These are phyloP conservation scores for Mortierella antarctica DNA, from an alignment of 192 early-diverging fungal species.

Conservation along the genomic window DNA sequence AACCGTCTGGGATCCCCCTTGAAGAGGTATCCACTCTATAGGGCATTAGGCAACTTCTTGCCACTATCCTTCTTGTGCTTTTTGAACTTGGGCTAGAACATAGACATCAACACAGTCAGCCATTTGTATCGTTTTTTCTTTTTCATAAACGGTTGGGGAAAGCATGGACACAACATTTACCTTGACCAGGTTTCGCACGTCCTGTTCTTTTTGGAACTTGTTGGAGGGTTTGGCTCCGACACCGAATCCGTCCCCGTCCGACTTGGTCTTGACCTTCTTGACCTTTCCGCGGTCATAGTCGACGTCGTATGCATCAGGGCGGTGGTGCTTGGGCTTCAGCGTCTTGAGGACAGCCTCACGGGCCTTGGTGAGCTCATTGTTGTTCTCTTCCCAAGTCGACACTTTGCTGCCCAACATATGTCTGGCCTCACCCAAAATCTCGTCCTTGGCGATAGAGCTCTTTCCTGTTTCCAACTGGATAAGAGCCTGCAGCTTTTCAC, in stretches of 20 bases:
- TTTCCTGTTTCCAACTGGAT: constrained; percentile 65
- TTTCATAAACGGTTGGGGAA: not conserved
- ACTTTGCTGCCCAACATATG: constrained; percentile 48
- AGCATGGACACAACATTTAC: constrained; percentile 8
- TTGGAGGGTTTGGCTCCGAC: constrained; percentile 55
- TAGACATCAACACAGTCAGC: not conserved
- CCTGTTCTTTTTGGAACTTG: constrained; percentile 58
- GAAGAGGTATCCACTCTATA: constrained; percentile 1
- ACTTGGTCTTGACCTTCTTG: constrained; percentile 78
- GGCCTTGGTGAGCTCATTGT: constrained; percentile 26
- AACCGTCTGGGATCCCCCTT: not conserved
- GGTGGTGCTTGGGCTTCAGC: constrained; percentile 64
- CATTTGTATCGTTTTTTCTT: not conserved
- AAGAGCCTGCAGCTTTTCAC: constrained; percentile 53
- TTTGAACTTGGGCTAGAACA: constrained; percentile 34
- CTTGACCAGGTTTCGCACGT: constrained; percentile 53
- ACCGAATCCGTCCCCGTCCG: constrained; percentile 16
- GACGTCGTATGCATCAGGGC: constrained; percentile 66
- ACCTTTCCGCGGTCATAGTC: constrained; percentile 81
- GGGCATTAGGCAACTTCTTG: constrained; percentile 33
- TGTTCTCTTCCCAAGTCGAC: constrained; percentile 51
- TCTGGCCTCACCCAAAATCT: constrained; percentile 57
- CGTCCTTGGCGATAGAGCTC: constrained; percentile 58
- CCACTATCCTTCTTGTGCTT: constrained; percentile 29
- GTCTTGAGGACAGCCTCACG: constrained; percentile 55